A percentile compares a stretch with the other conserved stretches of the same genome.
Evolutionary conservation across 495 filamentous ascomycete genomes (phyloP).

Genomic region (Penicilliopsis zonata): DNA sequence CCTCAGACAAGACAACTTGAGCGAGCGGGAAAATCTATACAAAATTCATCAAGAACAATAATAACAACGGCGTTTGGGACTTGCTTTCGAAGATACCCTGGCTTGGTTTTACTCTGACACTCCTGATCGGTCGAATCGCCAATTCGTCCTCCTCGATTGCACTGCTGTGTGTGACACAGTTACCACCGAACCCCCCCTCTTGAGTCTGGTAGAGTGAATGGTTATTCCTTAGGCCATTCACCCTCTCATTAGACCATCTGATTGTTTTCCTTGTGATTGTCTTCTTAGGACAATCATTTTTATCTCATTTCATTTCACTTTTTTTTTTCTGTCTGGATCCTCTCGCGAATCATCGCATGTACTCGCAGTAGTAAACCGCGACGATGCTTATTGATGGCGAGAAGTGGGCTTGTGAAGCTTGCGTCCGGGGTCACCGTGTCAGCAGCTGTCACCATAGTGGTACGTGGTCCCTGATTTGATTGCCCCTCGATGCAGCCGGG

Average conservation of each 20-base stretch:
- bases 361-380: conserved; percentile 28
- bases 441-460: conserved; percentile 88
- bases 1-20: no score
- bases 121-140: conserved; percentile 13
- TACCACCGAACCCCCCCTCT: no score
- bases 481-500: conserved; percentile 3
- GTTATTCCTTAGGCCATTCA: no score
- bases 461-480: conserved; percentile 33
- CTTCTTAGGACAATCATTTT: no score
- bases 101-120: conserved; percentile 21
- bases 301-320: conserved; percentile 1
- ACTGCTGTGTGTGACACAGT: conserved; percentile 1
- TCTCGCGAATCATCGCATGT: conserved; percentile 36
- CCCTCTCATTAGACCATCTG: conserved; percentile 16
- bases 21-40: no score
- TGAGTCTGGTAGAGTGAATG: no score
- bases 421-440: conserved; percentile 85
- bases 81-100: conserved; percentile 29
- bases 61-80: conserved; percentile 29
- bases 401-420: conserved; percentile 89
- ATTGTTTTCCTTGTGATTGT: no score
- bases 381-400: conserved; percentile 78
- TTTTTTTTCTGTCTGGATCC: conserved; percentile 10
- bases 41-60: no score
- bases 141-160: neutral